Evolutionary conservation across 164 flowering plant genomes (phyloP).

Genomic region (Macadamia tetraphylla): DNA sequence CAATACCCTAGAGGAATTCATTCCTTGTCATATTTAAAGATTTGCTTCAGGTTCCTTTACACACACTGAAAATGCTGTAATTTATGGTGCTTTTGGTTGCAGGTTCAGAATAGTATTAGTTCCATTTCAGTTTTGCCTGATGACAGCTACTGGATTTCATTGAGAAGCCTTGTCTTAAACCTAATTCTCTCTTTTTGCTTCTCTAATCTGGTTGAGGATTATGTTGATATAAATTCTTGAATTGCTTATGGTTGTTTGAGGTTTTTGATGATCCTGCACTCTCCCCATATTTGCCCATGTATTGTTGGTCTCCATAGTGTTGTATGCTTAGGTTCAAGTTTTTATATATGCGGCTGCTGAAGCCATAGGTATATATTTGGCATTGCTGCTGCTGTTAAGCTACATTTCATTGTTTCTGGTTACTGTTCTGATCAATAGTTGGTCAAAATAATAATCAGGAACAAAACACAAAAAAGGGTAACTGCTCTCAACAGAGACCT

Average conservation of each 20-base stretch:
- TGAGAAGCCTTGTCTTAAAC: too few relatives aligned
- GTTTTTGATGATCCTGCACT: neutral
- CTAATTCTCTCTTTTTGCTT: too few relatives aligned
- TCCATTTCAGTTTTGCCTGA: too few relatives aligned
- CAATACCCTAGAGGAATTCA: too few relatives aligned
- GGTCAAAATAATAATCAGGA: constrained; percentile 37
- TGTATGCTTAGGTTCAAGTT: neutral
- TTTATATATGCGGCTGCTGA: neutral
- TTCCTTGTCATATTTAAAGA: too few relatives aligned
- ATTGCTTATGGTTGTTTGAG: neutral
- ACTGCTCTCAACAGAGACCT: constrained; percentile 75
- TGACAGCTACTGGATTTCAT: too few relatives aligned
- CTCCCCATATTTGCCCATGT: neutral
- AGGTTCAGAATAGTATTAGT: too few relatives aligned
- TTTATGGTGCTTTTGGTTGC: too few relatives aligned
- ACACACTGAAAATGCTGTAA: too few relatives aligned
- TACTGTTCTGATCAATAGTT: constrained; percentile 6
- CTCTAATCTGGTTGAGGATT: neutral
- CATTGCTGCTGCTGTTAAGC: neutral
- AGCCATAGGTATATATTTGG: neutral
- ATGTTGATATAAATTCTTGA: neutral
- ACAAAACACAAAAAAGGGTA: constrained; percentile 81
- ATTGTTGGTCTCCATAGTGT: neutral
- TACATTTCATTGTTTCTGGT: neutral
- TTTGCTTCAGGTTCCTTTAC: too few relatives aligned